These are phyloP conservation scores for Solanum megistacrolobum DNA, from an alignment of 257 asterid species.

Conservation along the genomic window DNA sequence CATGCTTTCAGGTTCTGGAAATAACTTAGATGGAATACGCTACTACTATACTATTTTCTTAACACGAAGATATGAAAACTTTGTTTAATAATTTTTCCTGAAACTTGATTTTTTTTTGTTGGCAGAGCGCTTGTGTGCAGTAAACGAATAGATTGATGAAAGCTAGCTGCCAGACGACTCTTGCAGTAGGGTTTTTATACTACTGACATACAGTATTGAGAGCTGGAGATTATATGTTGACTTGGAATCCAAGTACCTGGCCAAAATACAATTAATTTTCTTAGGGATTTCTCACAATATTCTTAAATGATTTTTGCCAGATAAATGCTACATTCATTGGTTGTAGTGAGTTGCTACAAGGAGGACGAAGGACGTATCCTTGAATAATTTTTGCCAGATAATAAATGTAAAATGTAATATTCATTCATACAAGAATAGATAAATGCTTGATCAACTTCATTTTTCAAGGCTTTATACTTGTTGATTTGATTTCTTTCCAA, in stretches of 20 bases:
- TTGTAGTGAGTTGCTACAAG: not conserved
- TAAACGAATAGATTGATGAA: constrained; percentile 18
- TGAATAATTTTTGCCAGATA: not conserved
- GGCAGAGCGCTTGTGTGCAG: constrained; percentile 64
- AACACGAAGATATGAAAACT: not conserved
- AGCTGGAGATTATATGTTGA: not conserved
- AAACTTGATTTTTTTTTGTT: not conserved
- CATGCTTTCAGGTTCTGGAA: not conserved
- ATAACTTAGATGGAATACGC: not conserved
- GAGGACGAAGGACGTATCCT: not conserved
- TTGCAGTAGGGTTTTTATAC: not conserved
- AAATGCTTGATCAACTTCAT: not conserved
- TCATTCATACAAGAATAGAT: not conserved
- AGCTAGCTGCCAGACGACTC: not conserved
- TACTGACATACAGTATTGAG: not conserved
- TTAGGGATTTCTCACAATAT: not conserved
- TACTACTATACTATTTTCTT: not conserved
- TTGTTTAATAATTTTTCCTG: not conserved
- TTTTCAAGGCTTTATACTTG: not conserved
- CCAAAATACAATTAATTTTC: not conserved
- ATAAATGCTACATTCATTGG: not conserved
- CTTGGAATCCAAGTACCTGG: not conserved
- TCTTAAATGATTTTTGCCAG: not conserved
- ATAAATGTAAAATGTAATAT: not conserved
- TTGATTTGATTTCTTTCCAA: not conserved